Conservation (phyloP, 2,329 filamentous ascomycete species). For the Emmonsiellopsis sp. region DNA sequence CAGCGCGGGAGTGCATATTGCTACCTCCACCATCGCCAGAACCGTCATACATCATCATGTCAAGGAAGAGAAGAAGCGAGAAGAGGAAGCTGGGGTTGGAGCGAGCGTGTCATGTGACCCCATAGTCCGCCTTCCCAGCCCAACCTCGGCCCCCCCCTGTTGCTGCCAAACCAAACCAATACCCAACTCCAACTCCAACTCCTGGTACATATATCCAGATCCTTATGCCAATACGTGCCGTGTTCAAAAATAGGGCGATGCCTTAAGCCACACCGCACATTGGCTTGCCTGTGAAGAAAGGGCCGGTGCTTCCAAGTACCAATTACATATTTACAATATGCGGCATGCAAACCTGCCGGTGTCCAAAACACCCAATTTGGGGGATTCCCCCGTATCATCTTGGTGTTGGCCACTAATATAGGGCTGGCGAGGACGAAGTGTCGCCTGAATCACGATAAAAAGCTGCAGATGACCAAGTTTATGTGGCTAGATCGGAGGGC, state of each 20-base stretch:
- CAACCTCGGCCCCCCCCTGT: no score
- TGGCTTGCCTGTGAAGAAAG: neutral
- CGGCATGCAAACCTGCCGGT: neutral
- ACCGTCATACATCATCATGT: neutral
- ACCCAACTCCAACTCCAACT: no score
- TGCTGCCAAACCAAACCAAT: no score
- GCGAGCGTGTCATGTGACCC: neutral
- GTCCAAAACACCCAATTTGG: neutral
- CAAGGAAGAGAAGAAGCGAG: neutral
- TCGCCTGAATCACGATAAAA: neutral
- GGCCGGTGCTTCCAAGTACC: neutral
- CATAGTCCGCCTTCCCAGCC: neutral
- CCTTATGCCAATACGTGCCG: neutral
- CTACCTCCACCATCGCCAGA: neutral
- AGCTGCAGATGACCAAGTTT: conserved; percentile 1
- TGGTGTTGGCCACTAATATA: neutral
- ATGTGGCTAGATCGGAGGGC: neutral
- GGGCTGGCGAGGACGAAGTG: neutral
- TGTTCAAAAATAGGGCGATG: neutral
- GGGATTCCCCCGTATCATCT: neutral
- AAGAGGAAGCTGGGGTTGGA: neutral
- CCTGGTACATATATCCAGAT: neutral
- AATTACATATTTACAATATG: neutral
- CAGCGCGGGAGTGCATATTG: neutral
- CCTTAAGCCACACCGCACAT: neutral